Evolutionary conservation across 805 yeast genomes (phyloP).

Genomic region (Kurtzmaniella cleridarum): DNA sequence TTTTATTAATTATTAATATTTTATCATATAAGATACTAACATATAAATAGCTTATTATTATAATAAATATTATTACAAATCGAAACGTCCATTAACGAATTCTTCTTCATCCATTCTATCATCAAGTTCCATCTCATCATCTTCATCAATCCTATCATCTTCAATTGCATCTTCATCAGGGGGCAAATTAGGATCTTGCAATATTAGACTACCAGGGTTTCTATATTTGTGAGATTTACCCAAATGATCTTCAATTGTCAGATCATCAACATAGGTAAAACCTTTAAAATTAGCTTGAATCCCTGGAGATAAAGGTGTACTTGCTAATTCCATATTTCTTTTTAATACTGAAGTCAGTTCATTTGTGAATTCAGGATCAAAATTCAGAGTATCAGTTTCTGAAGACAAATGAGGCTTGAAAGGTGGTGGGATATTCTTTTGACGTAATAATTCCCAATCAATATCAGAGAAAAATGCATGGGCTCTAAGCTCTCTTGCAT

Average conservation of each 20-base stretch:
- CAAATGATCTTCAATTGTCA: conserved; percentile 85
- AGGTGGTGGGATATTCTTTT: conserved; percentile 90
- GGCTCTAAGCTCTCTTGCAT: conserved; percentile 86
- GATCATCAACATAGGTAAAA: conserved; percentile 92
- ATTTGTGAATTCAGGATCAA: conserved; percentile 95
- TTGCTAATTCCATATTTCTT: conserved; percentile 57
- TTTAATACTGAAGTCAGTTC: conserved; percentile 80
- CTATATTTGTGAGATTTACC: conserved; percentile 33
- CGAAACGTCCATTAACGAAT: conserved; percentile 86
- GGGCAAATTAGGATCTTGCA: conserved; percentile 74
- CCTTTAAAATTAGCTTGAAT: conserved; percentile 96
- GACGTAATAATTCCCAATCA: conserved; percentile 77
- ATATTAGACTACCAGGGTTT: conserved; percentile 65
- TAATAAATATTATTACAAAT: conserved; percentile 41
- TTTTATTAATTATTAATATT: too few species aligned
- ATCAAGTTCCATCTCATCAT: conserved; percentile 46
- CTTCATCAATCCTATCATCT: conserved; percentile 50
- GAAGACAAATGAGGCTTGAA: conserved; percentile 88
- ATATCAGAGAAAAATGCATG: conserved; percentile 90
- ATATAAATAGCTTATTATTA: not conserved
- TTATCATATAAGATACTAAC: too few species aligned
- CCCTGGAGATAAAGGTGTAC: conserved; percentile 88
- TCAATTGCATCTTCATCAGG: conserved; percentile 82
- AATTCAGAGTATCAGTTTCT: conserved; percentile 93
- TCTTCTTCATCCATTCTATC: conserved; percentile 69